A percentile compares a stretch with the other conserved stretches of the same genome.
These are phyloP conservation scores for Yarrowia deformans DNA, from an alignment of 805 yeast species.

Conservation along the genomic window DNA sequence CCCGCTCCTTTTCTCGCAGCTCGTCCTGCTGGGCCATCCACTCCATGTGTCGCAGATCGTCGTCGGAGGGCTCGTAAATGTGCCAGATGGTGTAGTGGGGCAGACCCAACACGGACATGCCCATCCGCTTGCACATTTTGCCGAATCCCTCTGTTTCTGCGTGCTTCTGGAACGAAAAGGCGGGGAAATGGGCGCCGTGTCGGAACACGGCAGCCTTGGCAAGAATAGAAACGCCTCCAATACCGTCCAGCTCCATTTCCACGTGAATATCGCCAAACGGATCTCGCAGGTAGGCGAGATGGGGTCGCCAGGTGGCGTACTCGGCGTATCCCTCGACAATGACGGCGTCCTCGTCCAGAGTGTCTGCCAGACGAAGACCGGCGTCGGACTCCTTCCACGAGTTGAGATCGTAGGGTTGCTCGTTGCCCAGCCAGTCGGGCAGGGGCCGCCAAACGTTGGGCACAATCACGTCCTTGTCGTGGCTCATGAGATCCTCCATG, in stretches of 20 bases:
- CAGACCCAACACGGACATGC: conserved; percentile 83
- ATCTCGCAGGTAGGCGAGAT: conserved; percentile 90
- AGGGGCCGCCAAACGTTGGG: conserved; percentile 99
- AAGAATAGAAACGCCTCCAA: conserved; percentile 95
- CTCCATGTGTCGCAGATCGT: conserved; percentile 78
- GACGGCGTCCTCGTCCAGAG: conserved; percentile 89
- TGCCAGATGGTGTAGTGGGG: conserved; percentile 99
- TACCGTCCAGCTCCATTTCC: conserved; percentile 93
- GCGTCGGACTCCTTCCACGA: conserved; percentile 93
- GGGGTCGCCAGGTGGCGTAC: conserved; percentile 98
- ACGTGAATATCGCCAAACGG: conserved; percentile 89
- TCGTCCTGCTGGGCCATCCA: conserved; percentile 56
- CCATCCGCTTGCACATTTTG: conserved; percentile 86
- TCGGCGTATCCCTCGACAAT: conserved; percentile 98
- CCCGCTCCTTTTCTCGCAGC: conserved; percentile 51
- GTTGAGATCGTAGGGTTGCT: conserved; percentile 94
- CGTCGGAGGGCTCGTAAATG: conserved; percentile 93
- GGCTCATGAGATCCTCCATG: conserved; percentile 92
- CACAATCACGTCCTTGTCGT: conserved; percentile 88
- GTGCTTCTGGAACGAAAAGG: conserved; percentile 92
- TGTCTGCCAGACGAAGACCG: conserved; percentile 58
- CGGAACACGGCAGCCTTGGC: conserved; percentile 87
- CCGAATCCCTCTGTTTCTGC: conserved; percentile 99
- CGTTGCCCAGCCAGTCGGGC: conserved; percentile 87
- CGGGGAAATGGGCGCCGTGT: conserved; percentile 93